phyloP scores from a whole-genome alignment of 2,329 filamentous ascomycete species.

The Chaetothyriales sp. region DNA sequence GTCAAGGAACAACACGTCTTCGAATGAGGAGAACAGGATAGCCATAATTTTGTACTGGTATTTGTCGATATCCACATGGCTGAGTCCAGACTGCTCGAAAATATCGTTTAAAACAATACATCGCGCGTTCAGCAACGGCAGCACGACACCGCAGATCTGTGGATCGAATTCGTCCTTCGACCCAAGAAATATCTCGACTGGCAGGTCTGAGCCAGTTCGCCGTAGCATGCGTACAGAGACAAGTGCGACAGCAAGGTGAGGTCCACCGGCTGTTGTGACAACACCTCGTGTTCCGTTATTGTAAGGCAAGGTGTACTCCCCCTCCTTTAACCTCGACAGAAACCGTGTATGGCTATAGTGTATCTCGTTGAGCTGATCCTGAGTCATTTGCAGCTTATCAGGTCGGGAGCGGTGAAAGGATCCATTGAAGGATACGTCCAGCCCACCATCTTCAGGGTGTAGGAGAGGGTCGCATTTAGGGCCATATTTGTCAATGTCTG shows the following conservation, averaged over 20 bases:
- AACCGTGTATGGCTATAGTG: constrained; percentile 25
- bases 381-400: constrained; percentile 22
- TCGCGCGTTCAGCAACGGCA: constrained; percentile 27
- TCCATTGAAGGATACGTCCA: constrained; percentile 20
- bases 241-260: constrained; percentile 26
- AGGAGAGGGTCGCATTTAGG: constrained; percentile 22
- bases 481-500: constrained; percentile 21
- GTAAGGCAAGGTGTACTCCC: constrained; percentile 23
- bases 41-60: constrained; percentile 29
- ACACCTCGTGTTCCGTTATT: constrained; percentile 27
- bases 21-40: constrained; percentile 27
- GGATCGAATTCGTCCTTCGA: constrained; percentile 25
- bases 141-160: constrained; percentile 25
- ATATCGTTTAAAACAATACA: constrained; percentile 25
- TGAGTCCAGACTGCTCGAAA: constrained; percentile 1
- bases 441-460: constrained; percentile 18
- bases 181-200: constrained; percentile 31
- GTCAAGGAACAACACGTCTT: constrained; percentile 27
- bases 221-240: constrained; percentile 32
- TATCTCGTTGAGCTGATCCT: constrained; percentile 22
- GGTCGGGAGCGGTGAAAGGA: constrained; percentile 20
- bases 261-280: constrained; percentile 29
- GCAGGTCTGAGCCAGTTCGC: constrained; percentile 25
- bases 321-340: constrained; percentile 20
- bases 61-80: constrained; percentile 16